Conservation (phyloP, 495 filamentous ascomycete species). For the Penicillium turbatum region DNA sequence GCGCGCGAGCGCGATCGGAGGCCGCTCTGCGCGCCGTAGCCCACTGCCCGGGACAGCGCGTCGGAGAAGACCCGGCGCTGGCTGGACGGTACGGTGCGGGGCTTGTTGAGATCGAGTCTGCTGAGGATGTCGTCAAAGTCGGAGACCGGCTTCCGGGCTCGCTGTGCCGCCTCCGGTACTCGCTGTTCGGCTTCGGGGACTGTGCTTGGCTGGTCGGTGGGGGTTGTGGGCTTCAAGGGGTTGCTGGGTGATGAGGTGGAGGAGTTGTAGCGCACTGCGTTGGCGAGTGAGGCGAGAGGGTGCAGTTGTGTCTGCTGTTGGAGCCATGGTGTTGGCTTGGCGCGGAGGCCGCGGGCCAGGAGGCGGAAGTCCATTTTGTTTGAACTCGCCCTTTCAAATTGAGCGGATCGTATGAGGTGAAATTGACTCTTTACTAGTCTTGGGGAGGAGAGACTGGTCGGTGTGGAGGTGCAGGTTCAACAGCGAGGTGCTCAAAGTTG, state of each 20-base stretch:
- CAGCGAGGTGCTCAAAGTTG: slow-evolving; percentile 6
- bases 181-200: slow-evolving; percentile 1
- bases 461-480: neutral
- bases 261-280: slow-evolving; percentile 27
- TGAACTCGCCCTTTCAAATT: neutral
- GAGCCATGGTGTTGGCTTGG: slow-evolving; percentile 30
- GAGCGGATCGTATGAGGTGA: slow-evolving; percentile 2
- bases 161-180: neutral
- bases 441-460: neutral
- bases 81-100: slow-evolving; percentile 6
- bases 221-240: slow-evolving; percentile 2
- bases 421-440: neutral
- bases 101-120: slow-evolving; percentile 35
- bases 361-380: slow-evolving; percentile 35
- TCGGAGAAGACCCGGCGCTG: slow-evolving; percentile 13
- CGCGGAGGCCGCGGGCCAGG: slow-evolving; percentile 34
- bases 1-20: neutral
- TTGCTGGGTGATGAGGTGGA: slow-evolving; percentile 8
- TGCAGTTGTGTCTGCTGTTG: slow-evolving; percentile 16
- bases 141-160: slow-evolving; percentile 2
- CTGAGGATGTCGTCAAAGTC: slow-evolving; percentile 40
- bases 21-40: slow-evolving; percentile 1
- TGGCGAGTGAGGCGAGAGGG: slow-evolving; percentile 17
- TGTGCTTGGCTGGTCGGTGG: slow-evolving; percentile 8
- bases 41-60: slow-evolving; percentile 23